These are phyloP conservation scores for Penicillium ucsense DNA, from an alignment of 495 filamentous ascomycete species.

Conservation along the genomic window DNA sequence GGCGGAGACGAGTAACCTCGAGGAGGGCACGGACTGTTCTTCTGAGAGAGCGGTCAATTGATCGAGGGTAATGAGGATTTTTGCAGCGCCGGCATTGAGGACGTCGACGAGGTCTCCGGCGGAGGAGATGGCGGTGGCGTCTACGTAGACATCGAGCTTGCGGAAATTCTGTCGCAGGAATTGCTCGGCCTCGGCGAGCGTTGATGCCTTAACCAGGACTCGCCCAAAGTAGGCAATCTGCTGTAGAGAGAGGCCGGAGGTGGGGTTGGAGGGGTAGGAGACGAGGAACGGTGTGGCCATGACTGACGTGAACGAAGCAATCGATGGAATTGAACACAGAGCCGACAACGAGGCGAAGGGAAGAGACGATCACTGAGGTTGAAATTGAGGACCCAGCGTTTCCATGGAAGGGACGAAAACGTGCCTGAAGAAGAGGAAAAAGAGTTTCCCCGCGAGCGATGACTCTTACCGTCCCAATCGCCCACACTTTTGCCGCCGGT, in stretches of 20 bases:
- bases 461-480: slow-evolving; percentile 6
- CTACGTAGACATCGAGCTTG: slow-evolving; percentile 60
- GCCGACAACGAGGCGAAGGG: slow-evolving; percentile 2
- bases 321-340: background rate
- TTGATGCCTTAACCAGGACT: slow-evolving; percentile 58
- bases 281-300: slow-evolving; percentile 45
- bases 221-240: slow-evolving; percentile 71
- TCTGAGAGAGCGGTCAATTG: slow-evolving; percentile 46
- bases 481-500: background rate
- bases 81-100: slow-evolving; percentile 78
- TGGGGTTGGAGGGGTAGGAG: slow-evolving; percentile 32
- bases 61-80: slow-evolving; percentile 68
- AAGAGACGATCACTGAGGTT: background rate
- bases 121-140: slow-evolving; percentile 60
- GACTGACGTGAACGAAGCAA: slow-evolving; percentile 2
- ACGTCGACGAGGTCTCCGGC: slow-evolving; percentile 65
- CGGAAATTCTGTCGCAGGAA: slow-evolving; percentile 62
- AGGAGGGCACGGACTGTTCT: slow-evolving; percentile 46
- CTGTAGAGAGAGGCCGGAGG: slow-evolving; percentile 49
- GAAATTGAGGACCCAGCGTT: too few species aligned
- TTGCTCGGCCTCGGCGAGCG: slow-evolving; percentile 49
- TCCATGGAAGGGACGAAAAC: background rate
- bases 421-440: background rate
- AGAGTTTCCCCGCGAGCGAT: slow-evolving; percentile 7
- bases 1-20: slow-evolving; percentile 45